These are phyloP conservation scores for Zymoseptoria passerinii DNA, from an alignment of 2,329 filamentous ascomycete species.

Conservation along the genomic window DNA sequence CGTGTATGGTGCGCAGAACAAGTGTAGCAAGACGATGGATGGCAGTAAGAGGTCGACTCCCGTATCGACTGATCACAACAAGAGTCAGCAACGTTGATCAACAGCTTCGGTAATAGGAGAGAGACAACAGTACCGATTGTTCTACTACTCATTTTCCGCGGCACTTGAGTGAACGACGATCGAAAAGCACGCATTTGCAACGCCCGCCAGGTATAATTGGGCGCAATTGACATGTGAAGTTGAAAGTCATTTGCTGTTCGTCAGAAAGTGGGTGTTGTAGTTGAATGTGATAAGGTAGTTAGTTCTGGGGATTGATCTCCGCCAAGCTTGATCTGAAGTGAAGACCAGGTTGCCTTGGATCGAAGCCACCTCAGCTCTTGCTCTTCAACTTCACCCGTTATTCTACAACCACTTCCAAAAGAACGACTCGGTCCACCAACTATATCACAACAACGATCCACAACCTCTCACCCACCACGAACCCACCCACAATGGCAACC, in stretches of 20 bases:
- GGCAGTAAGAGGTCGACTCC: constrained; percentile 52
- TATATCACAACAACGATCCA: constrained; percentile 1
- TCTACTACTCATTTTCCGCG: not conserved
- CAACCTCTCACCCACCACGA: constrained; percentile 1
- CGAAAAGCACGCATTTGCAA: constrained; percentile 14
- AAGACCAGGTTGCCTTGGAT: not conserved
- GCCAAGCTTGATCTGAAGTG: not conserved
- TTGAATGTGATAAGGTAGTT: too few species aligned
- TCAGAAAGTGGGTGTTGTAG: too few species aligned
- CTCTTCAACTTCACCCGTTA: not conserved
- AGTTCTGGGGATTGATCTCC: too few species aligned
- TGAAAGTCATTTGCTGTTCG: not conserved
- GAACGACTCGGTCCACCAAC: not conserved
- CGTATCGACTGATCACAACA: constrained; percentile 34
- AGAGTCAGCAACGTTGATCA: not conserved
- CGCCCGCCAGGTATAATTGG: constrained; percentile 15
- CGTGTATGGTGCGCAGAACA: constrained; percentile 65
- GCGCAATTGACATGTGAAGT: constrained; percentile 13
- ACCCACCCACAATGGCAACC: constrained; percentile 20
- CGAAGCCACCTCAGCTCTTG: not conserved
- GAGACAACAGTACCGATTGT: not conserved
- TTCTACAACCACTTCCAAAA: not conserved
- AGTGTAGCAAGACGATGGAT: constrained; percentile 30
- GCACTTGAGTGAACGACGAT: constrained; percentile 3
- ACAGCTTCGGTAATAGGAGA: not conserved